Base-by-base conservation (phyloP, 495 filamentous ascomycete genomes). In the Penicillium robsamsonii region DNA sequence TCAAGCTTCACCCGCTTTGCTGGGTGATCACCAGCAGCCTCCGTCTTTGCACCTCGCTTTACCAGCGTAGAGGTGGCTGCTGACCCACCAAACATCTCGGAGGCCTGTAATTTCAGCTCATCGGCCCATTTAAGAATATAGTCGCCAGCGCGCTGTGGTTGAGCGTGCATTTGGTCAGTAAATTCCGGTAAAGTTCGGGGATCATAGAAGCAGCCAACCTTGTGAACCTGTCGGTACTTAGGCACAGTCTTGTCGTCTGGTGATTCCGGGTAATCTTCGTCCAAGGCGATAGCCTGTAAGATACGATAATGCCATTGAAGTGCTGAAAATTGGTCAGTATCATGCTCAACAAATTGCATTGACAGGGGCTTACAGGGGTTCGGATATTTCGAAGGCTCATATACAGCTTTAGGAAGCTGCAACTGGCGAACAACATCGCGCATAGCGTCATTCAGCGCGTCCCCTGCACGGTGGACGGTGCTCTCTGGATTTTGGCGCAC, bases 261-360 rank as follows among this genome's bases (percentile, higher is more conserved):
- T 44, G 81, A 76, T 27, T 89, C 87, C 1, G 95, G 95, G 18
- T 92, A 69, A 46, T 97, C 94, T 66, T 99, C 95, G 30, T 96
- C 92, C 12, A 99, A 72, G 2, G 95, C 95, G 44, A 96, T 80
- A 5, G 90, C 90, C 70, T 99, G 95, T 4, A 99, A 75, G 41
- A 97, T 93, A 44, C 86, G 87, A 74, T 97, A 99, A 71, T 96
- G 92, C 95, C 95, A 99, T 77, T 99, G 95, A 50, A 99, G 81
- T 1, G 87, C 82, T 59, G 47, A 10, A 3, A 5, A 15, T 25
- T 25, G 45, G 41, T 65, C 35, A 68, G 57, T 50, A 48, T 49
- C 3, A 20, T 17, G 12, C 29, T 20, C 22, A 13, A 4, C 15
- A 31, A 29, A 42, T 7, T 5, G 12, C 5, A 38, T 4, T 10